phyloP scores from a whole-genome alignment of 176 grass and related monocot species.

The Rhipidocladum racemiflorum region DNA sequence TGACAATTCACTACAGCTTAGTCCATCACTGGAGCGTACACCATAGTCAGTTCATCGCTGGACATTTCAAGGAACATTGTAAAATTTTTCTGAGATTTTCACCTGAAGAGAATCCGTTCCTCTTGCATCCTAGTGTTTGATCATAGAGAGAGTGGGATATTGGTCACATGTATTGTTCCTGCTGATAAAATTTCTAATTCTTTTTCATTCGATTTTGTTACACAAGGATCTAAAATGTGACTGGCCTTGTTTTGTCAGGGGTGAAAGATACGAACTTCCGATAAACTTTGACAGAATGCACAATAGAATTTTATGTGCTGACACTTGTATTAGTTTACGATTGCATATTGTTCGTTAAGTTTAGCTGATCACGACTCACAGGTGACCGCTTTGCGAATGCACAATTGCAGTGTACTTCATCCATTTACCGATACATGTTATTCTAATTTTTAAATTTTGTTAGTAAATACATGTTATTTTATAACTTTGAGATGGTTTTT shows the following conservation, averaged over 20 bases:
- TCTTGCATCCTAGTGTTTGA: not conserved
- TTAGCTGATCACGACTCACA: not conserved
- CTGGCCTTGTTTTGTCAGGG: not conserved
- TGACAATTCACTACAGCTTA: constrained; percentile 22
- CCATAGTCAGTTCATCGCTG: not conserved
- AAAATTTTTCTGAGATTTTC: constrained; percentile 16
- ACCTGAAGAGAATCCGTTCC: not conserved
- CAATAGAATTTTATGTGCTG: not conserved
- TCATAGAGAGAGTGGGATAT: constrained; percentile 7
- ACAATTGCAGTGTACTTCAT: not conserved
- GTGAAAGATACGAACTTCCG: not conserved
- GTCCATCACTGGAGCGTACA: constrained; percentile 24
- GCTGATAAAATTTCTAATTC: not conserved
- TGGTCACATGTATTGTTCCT: not conserved
- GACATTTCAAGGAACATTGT: constrained; percentile 14
- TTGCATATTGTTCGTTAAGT: not conserved
- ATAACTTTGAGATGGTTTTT: too few species aligned
- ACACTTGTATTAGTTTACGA: not conserved
- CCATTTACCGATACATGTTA: too few species aligned
- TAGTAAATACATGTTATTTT: too few species aligned
- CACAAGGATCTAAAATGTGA: not conserved
- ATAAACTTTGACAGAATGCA: not conserved
- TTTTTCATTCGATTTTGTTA: not conserved
- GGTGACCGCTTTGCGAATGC: not conserved
- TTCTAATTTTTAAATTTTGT: too few species aligned